These are phyloP conservation scores for Epichloe scottii DNA, from an alignment of 2,329 filamentous ascomycete genomes.

Conservation along the genomic window DNA sequence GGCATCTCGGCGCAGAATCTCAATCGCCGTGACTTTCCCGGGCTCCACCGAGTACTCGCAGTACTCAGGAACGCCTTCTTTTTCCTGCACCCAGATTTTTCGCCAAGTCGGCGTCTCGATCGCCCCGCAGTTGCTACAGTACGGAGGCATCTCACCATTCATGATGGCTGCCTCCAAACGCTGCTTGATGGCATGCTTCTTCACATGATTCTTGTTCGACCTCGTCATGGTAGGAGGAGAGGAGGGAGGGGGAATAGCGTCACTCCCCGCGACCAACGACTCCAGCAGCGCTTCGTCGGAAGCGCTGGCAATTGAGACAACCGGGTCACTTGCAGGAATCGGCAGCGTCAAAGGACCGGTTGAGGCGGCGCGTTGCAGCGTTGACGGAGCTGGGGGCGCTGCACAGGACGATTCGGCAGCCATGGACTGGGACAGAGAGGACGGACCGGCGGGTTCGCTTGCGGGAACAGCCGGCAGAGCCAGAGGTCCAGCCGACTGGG, in stretches of 20 bases:
- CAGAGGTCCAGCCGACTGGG: constrained; percentile 26
- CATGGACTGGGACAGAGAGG: constrained; percentile 22
- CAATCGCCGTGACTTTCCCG: constrained; percentile 62
- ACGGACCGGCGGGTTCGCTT: constrained; percentile 38
- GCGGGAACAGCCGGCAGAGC: constrained; percentile 25
- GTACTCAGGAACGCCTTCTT: constrained; percentile 55
- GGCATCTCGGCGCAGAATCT: constrained; percentile 49
- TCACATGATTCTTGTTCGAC: constrained; percentile 51
- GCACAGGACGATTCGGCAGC: constrained; percentile 10
- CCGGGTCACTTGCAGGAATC: constrained; percentile 36
- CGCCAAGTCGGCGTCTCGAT: constrained; percentile 97
- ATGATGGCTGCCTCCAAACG: constrained; percentile 51
- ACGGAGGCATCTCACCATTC: constrained; percentile 76
- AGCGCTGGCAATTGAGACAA: constrained; percentile 16
- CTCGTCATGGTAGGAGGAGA: constrained; percentile 29
- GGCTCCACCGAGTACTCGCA: constrained; percentile 62
- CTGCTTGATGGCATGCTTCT: constrained; percentile 49
- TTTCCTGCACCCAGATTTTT: constrained; percentile 74
- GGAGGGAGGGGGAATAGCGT: constrained; percentile 24
- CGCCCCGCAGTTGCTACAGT: constrained; percentile 83
- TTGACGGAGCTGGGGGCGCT: constrained; percentile 22
- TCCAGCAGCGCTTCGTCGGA: constrained; percentile 18
- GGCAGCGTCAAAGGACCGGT: constrained; percentile 20
- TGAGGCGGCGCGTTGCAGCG: constrained; percentile 26
- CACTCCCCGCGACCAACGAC: constrained; percentile 30